These are phyloP conservation scores for Phytopythium cucurbitacearum DNA, from an alignment of 352 stramenopile genomes.

Conservation along the genomic window DNA sequence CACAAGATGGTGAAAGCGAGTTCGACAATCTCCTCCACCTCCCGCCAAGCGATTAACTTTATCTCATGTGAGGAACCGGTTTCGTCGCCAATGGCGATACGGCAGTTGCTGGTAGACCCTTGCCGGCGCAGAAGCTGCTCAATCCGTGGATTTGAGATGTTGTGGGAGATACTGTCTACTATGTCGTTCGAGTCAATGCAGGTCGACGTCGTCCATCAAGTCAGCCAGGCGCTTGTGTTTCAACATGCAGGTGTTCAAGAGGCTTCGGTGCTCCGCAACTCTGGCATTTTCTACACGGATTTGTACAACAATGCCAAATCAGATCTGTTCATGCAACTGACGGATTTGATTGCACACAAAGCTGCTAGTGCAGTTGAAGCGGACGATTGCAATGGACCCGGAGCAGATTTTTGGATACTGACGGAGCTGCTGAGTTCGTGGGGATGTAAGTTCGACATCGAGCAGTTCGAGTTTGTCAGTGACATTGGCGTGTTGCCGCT, in stretches of 20 bases:
- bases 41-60: slow-evolving; percentile 24
- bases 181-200: slow-evolving; percentile 43
- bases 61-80: slow-evolving; percentile 26
- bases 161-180: slow-evolving; percentile 39
- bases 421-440: slow-evolving; percentile 34
- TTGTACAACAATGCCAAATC: slow-evolving; percentile 24
- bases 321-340: slow-evolving; percentile 30
- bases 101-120: slow-evolving; percentile 35
- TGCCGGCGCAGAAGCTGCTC: slow-evolving; percentile 42
- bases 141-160: slow-evolving; percentile 31
- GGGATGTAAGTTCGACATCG: slow-evolving; percentile 27
- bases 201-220: slow-evolving; percentile 42
- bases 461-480: slow-evolving; percentile 52
- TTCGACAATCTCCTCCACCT: background rate
- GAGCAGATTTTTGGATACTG: slow-evolving; percentile 19
- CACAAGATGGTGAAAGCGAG: background rate
- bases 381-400: background rate
- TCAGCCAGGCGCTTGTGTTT: slow-evolving; percentile 55
- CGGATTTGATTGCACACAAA: slow-evolving; percentile 30
- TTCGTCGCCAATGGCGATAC: slow-evolving; percentile 15
- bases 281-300: slow-evolving; percentile 28
- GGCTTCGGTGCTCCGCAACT: slow-evolving; percentile 6
- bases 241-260: background rate
- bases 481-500: slow-evolving; percentile 38
- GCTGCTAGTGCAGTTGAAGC: slow-evolving; percentile 11